Percentiles rank a stretch among this genome's conserved stretches.
Evolutionary conservation across 371 early-diverging fungal species (phyloP).

Genomic region (Vairimorpha necatrix): DNA sequence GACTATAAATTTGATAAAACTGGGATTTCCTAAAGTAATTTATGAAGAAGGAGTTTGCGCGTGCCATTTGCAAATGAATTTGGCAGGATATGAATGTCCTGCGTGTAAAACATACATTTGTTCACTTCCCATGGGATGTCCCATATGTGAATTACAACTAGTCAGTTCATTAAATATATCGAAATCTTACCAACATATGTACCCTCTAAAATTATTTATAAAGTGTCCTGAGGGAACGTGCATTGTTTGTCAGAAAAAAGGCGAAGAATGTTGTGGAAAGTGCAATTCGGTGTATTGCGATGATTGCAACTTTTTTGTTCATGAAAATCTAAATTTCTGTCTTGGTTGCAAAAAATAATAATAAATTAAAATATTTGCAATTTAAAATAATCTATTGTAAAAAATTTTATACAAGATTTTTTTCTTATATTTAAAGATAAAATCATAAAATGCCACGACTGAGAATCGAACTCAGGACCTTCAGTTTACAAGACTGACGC

Average conservation of each 20-base stretch:
- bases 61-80: conserved; percentile 56
- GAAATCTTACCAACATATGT: conserved; percentile 48
- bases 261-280: conserved; percentile 34
- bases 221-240: conserved; percentile 23
- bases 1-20: conserved; percentile 38
- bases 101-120: conserved; percentile 60
- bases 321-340: conserved; percentile 58
- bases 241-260: conserved; percentile 24
- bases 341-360: conserved; percentile 49
- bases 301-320: conserved; percentile 47
- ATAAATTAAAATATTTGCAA: too few relatives aligned
- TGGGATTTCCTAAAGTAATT: conserved; percentile 57
- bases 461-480: conserved; percentile 59
- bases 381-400: too few relatives aligned
- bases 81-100: conserved; percentile 56
- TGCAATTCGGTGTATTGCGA: conserved; percentile 52
- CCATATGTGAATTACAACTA: conserved; percentile 55
- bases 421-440: too few relatives aligned
- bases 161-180: conserved; percentile 54
- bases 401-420: too few relatives aligned
- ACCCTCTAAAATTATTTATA: conserved; percentile 44
- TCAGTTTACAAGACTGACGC: conserved; percentile 54
- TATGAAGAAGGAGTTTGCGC: conserved; percentile 54
- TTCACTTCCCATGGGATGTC: conserved; percentile 54
- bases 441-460: conserved; percentile 52